Evolutionary conservation across 2,329 filamentous ascomycete genomes (phyloP), one percentile per base, ranked within the genome.

Genomic region (Diaporthe longicolla): DNA sequence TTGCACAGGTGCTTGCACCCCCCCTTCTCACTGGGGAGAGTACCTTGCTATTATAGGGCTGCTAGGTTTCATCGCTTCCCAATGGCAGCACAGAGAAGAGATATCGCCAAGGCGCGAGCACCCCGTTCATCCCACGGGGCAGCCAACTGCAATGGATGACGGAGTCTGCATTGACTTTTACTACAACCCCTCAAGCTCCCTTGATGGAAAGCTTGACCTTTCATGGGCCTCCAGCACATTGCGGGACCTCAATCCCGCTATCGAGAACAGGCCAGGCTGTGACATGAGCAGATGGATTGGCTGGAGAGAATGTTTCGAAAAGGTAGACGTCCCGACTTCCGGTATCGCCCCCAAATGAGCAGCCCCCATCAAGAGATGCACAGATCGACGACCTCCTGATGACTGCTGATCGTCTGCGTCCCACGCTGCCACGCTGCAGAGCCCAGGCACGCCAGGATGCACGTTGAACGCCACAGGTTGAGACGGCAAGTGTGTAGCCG

Each of bases 401-500:
- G 29, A 70, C 59, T 66, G 73, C 52, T 66, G 69, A 74, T 74
- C 73, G 43, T 24, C 35, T 29, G 43, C 61, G 43, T 35, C 61
- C 45, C 45, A 48, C 45, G 45, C 45, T 9, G 45, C 45, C n/a
- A 65, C 19, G 43, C 57, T 71, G 70, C 70, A 71, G 70, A 50
- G 57, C 19, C 65, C 72, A 37, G 57, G 43, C 24, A 0, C 55
- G 48, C 48, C 48, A 13, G 48, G n/a, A 52, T 15, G 48, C 21
- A 32, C 45, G 50, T 52, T 19, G n/a, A n/a, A 52, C 52, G 32
- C 63, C 40, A 70, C 48, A 48, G 9, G 13, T 73, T 73, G 74
- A 75, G 73, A 73, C 74, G 74, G 74, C 59, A 71, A 50, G 32
- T 32, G 43, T 70, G 29, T 65, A 55, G 57, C 71, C 54, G 74